Evolutionary conservation across 1,284 basidiomycete species (phyloP).

Genomic region (Peniophora sp.): DNA sequence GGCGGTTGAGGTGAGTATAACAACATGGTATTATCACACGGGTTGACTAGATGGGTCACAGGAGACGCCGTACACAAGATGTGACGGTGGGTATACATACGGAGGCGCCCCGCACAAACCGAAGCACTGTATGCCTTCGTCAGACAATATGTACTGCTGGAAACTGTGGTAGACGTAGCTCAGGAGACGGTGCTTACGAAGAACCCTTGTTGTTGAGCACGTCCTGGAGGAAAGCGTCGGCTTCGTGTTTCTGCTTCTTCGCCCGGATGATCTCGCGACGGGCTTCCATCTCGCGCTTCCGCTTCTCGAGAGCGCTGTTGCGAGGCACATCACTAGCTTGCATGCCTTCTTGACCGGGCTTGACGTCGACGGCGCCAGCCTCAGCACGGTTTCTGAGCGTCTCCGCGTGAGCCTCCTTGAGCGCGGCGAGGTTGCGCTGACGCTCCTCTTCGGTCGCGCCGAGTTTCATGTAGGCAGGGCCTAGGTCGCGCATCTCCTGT

Average conservation of each 20-base stretch:
- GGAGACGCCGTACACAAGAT: too few relatives aligned
- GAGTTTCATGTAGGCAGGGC: constrained; percentile 87
- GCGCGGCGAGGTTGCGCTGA: constrained; percentile 69
- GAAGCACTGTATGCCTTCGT: not conserved
- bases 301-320: constrained; percentile 63
- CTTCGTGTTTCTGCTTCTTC: constrained; percentile 57
- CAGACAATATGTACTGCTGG: not conserved
- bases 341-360: constrained; percentile 66
- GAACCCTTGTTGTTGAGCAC: not conserved
- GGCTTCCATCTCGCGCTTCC: constrained; percentile 75
- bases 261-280: constrained; percentile 70
- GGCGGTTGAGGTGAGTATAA: constrained; percentile 42
- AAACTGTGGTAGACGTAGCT: not conserved
- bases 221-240: constrained; percentile 7
- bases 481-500: constrained; percentile 78
- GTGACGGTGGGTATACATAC: not conserved
- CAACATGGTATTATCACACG: too few relatives aligned
- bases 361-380: constrained; percentile 47
- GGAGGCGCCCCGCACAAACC: not conserved
- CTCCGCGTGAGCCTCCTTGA: constrained; percentile 59
- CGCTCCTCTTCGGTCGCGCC: constrained; percentile 75
- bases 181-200: not conserved
- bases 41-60: not conserved
- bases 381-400: constrained; percentile 62
- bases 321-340: constrained; percentile 21